Percentiles rank a stretch among this genome's conserved stretches.
Conservation (phyloP, 2,329 filamentous ascomycete genomes). For the Blastomyces silverae region DNA sequence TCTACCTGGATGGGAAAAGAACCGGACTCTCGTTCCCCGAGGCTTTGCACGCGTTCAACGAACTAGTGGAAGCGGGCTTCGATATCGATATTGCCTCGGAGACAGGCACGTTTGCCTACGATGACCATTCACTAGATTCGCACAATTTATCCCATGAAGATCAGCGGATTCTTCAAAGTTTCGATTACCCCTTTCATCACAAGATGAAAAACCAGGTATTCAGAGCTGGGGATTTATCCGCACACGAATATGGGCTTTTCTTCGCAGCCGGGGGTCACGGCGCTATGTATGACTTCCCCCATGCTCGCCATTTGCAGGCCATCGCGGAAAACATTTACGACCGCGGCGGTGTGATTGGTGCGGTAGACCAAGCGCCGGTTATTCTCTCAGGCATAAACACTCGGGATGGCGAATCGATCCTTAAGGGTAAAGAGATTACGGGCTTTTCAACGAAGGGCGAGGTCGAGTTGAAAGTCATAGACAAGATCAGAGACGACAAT, state of each 20-base stretch:
- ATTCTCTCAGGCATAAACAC: conserved; percentile 34
- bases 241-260: conserved; percentile 23
- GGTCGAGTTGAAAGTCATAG: conserved; percentile 31
- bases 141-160: conserved; percentile 39
- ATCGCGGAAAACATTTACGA: conserved; percentile 40
- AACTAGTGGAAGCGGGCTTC: conserved; percentile 37
- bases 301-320: conserved; percentile 37
- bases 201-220: conserved; percentile 38
- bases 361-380: conserved; percentile 39
- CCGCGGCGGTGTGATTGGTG: conserved; percentile 38
- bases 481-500: conserved; percentile 27
- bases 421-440: conserved; percentile 36
- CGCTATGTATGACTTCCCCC: conserved; percentile 43
- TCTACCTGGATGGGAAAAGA: conserved; percentile 26
- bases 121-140: conserved; percentile 39
- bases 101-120: conserved; percentile 38
- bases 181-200: conserved; percentile 38
- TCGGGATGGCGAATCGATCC: conserved; percentile 29
- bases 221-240: conserved; percentile 21
- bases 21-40: conserved; percentile 24
- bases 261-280: conserved; percentile 33
- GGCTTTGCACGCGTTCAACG: conserved; percentile 21
- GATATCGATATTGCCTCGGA: conserved; percentile 44
- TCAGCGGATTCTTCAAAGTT: conserved; percentile 35
- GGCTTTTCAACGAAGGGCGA: conserved; percentile 39